Conservation (phyloP, 1,139 yeast genomes). For the Sugiyamaella xylanicola region DNA sequence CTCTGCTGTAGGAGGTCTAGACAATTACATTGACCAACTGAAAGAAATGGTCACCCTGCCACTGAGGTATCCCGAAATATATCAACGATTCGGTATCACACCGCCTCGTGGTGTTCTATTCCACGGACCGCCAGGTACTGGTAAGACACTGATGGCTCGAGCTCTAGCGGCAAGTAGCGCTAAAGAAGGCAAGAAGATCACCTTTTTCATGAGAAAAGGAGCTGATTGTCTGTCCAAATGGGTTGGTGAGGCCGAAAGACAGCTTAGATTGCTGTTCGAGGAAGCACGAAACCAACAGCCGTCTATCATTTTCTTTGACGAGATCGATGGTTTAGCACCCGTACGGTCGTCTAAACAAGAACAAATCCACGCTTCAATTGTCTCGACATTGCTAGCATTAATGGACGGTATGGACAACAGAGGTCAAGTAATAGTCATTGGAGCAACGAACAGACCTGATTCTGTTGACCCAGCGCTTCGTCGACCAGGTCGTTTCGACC, state of each 20-base stretch:
- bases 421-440: conserved; percentile 96
- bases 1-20: conserved; percentile 88
- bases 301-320: conserved; percentile 92
- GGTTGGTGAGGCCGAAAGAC: conserved; percentile 99
- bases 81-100: conserved; percentile 84
- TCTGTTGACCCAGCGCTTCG: conserved; percentile 96
- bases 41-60: conserved; percentile 98
- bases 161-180: conserved; percentile 96
- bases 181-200: conserved; percentile 74
- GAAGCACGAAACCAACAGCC: conserved; percentile 98
- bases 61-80: conserved; percentile 87
- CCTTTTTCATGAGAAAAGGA: conserved; percentile 98
- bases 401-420: conserved; percentile 99
- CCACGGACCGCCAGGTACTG: conserved; percentile 99
- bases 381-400: conserved; percentile 86
- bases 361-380: conserved; percentile 97
- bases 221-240: conserved; percentile 97
- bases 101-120: conserved; percentile 98
- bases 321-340: conserved; percentile 97
- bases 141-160: conserved; percentile 97
- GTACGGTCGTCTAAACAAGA: conserved; percentile 96
- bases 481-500: conserved; percentile 96
- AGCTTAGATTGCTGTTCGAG: conserved; percentile 83
- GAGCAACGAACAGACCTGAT: conserved; percentile 98
- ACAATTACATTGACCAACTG: conserved; percentile 83